Percentiles rank a stretch among this genome's conserved stretches.
These are phyloP conservation scores for Scheffersomyces coipomensis DNA, from an alignment of 805 yeast genomes.

Conservation along the genomic window DNA sequence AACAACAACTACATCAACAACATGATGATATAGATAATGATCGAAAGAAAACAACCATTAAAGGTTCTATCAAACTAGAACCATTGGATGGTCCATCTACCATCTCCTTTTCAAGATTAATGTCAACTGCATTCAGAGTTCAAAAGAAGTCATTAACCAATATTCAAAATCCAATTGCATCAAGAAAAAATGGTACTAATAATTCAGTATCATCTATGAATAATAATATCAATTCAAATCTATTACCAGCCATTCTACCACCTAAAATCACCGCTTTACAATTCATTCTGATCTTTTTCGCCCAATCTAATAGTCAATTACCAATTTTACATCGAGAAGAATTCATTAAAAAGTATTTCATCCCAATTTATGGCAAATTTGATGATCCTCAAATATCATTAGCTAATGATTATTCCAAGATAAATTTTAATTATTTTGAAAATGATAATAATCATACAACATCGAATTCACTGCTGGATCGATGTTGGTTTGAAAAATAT, in stretches of 20 bases:
- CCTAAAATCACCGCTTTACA: constrained; percentile 68
- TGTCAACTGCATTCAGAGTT: constrained; percentile 75
- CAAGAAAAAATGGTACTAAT: constrained; percentile 1
- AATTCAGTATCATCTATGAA: constrained; percentile 1
- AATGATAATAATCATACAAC: background rate
- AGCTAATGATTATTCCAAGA: constrained; percentile 56
- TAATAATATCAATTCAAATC: background rate
- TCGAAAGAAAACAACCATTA: background rate
- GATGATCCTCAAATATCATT: constrained; percentile 52
- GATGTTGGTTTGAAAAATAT: constrained; percentile 50
- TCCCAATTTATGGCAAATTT: constrained; percentile 77
- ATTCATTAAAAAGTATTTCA: constrained; percentile 63
- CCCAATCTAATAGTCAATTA: constrained; percentile 77
- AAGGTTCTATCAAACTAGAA: background rate
- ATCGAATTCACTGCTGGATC: constrained; percentile 1
- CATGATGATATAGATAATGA: background rate
- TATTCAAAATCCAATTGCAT: constrained; percentile 6
- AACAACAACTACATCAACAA: background rate
- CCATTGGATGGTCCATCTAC: constrained; percentile 7
- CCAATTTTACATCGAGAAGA: constrained; percentile 83
- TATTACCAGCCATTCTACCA: constrained; percentile 55
- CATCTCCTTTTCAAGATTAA: constrained; percentile 71
- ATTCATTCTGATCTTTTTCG: constrained; percentile 63
- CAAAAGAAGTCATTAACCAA: constrained; percentile 15
- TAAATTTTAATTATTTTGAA: constrained; percentile 31